A percentile compares a stretch with the other conserved stretches of the same genome.
Evolutionary conservation across 805 yeast genomes (phyloP).

Genomic region (Myxozyma kluyveri): DNA sequence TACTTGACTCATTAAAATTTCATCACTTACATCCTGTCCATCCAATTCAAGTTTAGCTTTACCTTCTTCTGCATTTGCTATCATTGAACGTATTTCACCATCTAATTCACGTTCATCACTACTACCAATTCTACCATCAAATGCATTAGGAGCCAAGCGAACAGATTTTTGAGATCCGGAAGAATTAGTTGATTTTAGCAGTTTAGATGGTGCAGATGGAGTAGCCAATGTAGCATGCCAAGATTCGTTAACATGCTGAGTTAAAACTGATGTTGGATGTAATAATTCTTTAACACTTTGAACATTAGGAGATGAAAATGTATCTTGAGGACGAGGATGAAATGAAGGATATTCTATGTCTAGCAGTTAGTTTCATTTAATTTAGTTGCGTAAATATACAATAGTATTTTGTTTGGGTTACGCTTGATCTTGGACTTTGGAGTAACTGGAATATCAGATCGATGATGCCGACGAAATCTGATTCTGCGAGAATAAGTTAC

Average conservation of each 20-base stretch:
- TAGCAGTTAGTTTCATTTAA: no score
- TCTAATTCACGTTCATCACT: not conserved
- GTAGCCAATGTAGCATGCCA: not conserved
- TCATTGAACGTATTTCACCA: not conserved
- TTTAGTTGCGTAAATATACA: no score
- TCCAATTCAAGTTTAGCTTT: not conserved
- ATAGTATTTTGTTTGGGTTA: no score
- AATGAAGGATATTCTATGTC: no score
- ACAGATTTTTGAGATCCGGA: not conserved
- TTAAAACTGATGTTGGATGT: conserved; percentile 2
- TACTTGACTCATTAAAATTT: not conserved
- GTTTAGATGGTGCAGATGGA: not conserved
- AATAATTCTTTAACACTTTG: not conserved
- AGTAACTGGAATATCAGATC: no score
- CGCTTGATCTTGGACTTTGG: no score
- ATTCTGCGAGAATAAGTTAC: no score
- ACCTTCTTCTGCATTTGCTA: not conserved
- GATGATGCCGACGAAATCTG: no score
- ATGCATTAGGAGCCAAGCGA: not conserved
- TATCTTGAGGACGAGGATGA: conserved; percentile 1
- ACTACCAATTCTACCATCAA: not conserved
- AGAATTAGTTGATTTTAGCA: not conserved
- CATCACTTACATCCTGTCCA: not conserved
- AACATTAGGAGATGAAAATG: not conserved
- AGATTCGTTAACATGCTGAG: conserved; percentile 13